Percentiles rank a stretch among this genome's conserved stretches.
phyloP scores from a whole-genome alignment of 106 monocot genomes.

The Hemerocallis citrina region DNA sequence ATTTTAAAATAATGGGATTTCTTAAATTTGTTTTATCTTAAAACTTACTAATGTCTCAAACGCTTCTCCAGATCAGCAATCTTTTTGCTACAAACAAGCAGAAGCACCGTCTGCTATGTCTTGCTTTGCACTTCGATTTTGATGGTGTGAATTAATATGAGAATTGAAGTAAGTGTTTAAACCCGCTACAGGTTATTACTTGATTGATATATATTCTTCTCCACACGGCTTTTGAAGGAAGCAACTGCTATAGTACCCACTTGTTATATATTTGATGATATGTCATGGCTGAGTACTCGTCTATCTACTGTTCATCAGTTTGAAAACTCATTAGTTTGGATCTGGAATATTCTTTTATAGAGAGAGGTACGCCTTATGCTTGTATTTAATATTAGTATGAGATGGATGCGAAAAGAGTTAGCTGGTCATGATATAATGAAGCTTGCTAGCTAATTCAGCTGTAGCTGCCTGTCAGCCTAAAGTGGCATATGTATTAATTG shows the following conservation, averaged over 20 bases:
- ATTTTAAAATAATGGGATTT: too few relatives aligned
- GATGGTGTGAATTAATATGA: conserved; percentile 14
- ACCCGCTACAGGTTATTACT: too few relatives aligned
- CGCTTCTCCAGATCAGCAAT: neutral
- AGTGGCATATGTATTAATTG: conserved; percentile 11
- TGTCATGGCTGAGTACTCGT: conserved; percentile 60
- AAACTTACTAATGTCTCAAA: too few relatives aligned
- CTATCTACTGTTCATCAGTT: conserved; percentile 90
- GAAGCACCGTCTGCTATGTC: neutral
- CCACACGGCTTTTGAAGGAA: too few relatives aligned
- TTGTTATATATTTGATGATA: conserved; percentile 98
- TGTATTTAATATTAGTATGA: conserved; percentile 38
- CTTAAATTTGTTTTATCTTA: too few relatives aligned
- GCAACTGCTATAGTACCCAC: conserved; percentile 95
- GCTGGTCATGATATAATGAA: conserved; percentile 27
- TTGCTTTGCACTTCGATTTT: neutral
- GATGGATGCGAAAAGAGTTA: too few relatives aligned
- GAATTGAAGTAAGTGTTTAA: conserved; percentile 51
- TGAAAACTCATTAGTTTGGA: conserved; percentile 90
- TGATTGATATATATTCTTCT: too few relatives aligned
- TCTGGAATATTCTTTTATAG: conserved; percentile 71
- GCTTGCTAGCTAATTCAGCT: conserved; percentile 29
- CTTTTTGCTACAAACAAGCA: conserved; percentile 3
- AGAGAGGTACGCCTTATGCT: conserved; percentile 99
- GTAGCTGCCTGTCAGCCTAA: conserved; percentile 17